phyloP scores from a whole-genome alignment of 371 early-diverging fungal genomes.

The Fennellomyces sp. region DNA sequence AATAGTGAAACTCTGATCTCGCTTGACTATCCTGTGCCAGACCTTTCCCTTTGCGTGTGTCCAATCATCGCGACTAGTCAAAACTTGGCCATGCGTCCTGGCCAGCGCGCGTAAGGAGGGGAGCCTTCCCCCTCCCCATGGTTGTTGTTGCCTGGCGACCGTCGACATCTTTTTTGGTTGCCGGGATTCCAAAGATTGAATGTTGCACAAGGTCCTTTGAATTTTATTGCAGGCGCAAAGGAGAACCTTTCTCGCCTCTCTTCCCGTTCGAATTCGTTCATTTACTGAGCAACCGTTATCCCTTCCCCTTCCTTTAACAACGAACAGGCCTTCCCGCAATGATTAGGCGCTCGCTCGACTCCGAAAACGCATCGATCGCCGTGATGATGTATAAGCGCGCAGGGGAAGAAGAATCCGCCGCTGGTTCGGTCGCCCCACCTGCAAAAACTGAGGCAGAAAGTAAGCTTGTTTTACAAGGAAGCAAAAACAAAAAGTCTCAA shows the following conservation, averaged over 20 bases:
- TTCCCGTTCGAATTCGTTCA: not conserved
- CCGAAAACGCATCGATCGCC: not conserved
- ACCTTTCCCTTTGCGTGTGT: not conserved
- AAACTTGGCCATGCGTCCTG: too few species aligned
- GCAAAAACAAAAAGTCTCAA: not conserved
- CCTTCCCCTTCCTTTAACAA: not conserved
- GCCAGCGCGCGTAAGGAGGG: too few species aligned
- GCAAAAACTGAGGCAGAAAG: not conserved
- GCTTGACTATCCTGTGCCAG: not conserved
- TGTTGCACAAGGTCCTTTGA: conserved; percentile 3
- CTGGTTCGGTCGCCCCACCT: too few species aligned
- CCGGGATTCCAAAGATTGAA: not conserved
- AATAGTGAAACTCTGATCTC: not conserved
- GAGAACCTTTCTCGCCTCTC: not conserved
- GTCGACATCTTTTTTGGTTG: not conserved
- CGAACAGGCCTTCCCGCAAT: not conserved
- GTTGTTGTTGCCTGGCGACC: too few species aligned
- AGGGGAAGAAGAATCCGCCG: not conserved
- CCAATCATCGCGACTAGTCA: too few species aligned
- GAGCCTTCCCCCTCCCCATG: too few species aligned
- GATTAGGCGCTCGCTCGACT: not conserved
- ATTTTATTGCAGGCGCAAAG: not conserved
- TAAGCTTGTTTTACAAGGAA: not conserved
- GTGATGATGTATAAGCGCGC: not conserved
- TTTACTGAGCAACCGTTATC: not conserved